These are phyloP conservation scores for Phytophthora citricola DNA, from an alignment of 352 stramenopile species.

Conservation along the genomic window DNA sequence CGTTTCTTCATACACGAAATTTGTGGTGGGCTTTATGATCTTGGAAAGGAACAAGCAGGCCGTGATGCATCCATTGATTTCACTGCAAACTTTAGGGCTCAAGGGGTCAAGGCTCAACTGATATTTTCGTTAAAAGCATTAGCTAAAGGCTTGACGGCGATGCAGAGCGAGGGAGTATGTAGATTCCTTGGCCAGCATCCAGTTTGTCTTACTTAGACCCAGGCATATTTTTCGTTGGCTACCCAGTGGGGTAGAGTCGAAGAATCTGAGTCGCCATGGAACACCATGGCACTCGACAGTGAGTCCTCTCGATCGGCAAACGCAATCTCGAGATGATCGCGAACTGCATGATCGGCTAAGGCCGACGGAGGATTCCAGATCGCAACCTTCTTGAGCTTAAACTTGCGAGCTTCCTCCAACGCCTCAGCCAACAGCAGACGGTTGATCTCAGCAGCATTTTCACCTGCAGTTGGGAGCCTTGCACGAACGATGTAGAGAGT, in stretches of 20 bases:
- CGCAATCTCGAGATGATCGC: slow-evolving; percentile 37
- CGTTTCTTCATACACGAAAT: slow-evolving; percentile 5
- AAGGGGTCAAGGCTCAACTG: no score
- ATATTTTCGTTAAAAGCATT: no score
- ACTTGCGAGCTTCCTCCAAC: slow-evolving; percentile 50
- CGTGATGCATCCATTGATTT: no score
- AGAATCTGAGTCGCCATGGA: slow-evolving; percentile 20
- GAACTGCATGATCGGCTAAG: slow-evolving; percentile 33
- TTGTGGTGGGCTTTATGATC: no score
- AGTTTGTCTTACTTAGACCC: slow-evolving; percentile 35
- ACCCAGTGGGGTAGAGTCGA: slow-evolving; percentile 36
- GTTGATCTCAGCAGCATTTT: slow-evolving; percentile 17
- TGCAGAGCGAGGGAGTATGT: no score
- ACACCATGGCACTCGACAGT: slow-evolving; percentile 65
- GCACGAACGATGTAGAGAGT: slow-evolving; percentile 61
- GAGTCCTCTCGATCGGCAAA: slow-evolving; percentile 53
- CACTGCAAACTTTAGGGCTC: no score
- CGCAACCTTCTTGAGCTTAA: slow-evolving; percentile 44
- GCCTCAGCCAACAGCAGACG: slow-evolving; percentile 40
- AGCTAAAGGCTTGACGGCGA: no score
- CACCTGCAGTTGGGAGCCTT: slow-evolving; percentile 33
- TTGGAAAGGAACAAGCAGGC: no score
- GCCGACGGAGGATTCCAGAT: slow-evolving; percentile 50
- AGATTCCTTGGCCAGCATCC: no score
- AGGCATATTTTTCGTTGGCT: slow-evolving; percentile 59